These are phyloP conservation scores for Ophiosphaerella korrae DNA, from an alignment of 2,329 filamentous ascomycete genomes.

Conservation along the genomic window DNA sequence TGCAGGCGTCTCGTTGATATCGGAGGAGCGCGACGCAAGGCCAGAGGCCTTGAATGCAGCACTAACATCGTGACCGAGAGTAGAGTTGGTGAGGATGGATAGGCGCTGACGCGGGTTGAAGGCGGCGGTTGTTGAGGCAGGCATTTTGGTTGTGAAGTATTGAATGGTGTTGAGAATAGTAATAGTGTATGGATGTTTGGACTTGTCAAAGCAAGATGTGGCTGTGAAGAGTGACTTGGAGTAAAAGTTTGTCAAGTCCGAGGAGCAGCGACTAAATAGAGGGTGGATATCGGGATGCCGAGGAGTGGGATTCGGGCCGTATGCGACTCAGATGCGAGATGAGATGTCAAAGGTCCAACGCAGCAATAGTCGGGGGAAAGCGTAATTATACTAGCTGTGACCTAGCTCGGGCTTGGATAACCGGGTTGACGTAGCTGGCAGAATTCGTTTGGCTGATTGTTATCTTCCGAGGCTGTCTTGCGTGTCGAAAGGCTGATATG, in stretches of 20 bases:
- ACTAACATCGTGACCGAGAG: conserved; percentile 48
- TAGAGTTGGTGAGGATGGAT: conserved; percentile 48
- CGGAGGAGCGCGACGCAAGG: conserved; percentile 30
- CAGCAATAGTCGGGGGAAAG: conserved; percentile 18
- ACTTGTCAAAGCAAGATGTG: background rate
- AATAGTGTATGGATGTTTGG: background rate
- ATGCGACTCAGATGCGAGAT: conserved; percentile 19
- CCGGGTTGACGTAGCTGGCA: conserved; percentile 33
- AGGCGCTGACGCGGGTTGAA: conserved; percentile 49
- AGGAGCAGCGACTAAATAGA: conserved; percentile 27
- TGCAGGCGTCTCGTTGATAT: conserved; percentile 47
- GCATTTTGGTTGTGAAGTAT: conserved; percentile 25
- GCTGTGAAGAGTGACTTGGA: conserved; percentile 1
- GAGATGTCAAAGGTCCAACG: conserved; percentile 16
- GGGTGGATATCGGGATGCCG: conserved; percentile 10
- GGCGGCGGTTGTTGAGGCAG: conserved; percentile 25
- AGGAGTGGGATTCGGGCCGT: background rate
- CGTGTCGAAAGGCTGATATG: conserved; percentile 25
- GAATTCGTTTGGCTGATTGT: conserved; percentile 32
- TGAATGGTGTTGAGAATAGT: background rate
- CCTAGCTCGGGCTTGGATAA: conserved; percentile 38
- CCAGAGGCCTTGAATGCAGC: conserved; percentile 47
- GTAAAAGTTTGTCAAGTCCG: no score
- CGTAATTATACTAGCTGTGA: conserved; percentile 27
- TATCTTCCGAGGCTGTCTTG: conserved; percentile 20